Evolutionary conservation across 371 early-diverging fungal species (phyloP).

Genomic region (Lichtheimia ornata): DNA sequence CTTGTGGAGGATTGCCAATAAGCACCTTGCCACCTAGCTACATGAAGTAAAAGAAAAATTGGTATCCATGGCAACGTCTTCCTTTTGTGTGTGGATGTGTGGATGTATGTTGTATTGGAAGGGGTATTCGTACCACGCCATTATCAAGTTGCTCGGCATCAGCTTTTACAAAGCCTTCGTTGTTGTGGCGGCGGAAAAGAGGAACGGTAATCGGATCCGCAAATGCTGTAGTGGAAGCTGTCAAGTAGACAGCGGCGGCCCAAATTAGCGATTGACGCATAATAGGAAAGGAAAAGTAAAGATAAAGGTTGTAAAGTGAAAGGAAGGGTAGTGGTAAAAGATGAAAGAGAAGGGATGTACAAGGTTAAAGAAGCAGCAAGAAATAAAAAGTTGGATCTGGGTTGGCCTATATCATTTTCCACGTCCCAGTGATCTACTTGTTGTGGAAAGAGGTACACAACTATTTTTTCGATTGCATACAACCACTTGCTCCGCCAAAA

Average conservation of each 20-base stretch:
- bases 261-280: slow-evolving; percentile 19
- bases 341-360: not conserved
- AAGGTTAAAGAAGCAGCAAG: slow-evolving; percentile 1
- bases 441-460: too few relatives aligned
- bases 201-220: slow-evolving; percentile 24
- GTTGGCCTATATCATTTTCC: not conserved
- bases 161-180: slow-evolving; percentile 17
- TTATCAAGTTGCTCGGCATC: slow-evolving; percentile 22
- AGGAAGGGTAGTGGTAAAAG: slow-evolving; percentile 1
- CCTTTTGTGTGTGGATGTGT: not conserved
- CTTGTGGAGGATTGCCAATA: slow-evolving; percentile 46
- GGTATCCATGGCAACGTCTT: not conserved
- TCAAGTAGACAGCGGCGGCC: slow-evolving; percentile 4
- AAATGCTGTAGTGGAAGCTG: slow-evolving; percentile 3
- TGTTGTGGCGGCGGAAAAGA: slow-evolving; percentile 18
- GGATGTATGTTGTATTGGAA: not conserved
- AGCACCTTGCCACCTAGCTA: slow-evolving; percentile 48
- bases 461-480: too few relatives aligned
- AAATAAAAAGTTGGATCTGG: slow-evolving; percentile 1
- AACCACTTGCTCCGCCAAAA: too few relatives aligned
- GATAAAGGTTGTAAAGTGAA: slow-evolving; percentile 1
- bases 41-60: not conserved
- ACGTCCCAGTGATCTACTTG: too few relatives aligned
- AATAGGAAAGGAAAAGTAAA: not conserved
- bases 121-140: slow-evolving; percentile 16